Conservation (phyloP, 1,139 yeast species). For the Saccharomyces hybrid region DNA sequence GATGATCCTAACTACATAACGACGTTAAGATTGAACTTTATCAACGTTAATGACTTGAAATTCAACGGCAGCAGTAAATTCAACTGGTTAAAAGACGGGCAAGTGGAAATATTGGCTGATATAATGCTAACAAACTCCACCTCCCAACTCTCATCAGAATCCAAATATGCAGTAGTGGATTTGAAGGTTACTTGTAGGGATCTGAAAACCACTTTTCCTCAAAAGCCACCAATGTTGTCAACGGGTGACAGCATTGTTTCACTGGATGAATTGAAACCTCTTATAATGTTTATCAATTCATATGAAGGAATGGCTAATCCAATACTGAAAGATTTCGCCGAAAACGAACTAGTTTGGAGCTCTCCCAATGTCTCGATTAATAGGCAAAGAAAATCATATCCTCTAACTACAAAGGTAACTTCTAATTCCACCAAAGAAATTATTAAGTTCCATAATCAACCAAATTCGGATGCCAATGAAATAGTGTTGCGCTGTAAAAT, state of each 20-base stretch:
- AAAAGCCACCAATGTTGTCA: conserved; percentile 44
- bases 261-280: conserved; percentile 50
- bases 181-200: conserved; percentile 56
- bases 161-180: conserved; percentile 56
- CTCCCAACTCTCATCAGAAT: not conserved
- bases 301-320: conserved; percentile 13
- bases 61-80: conserved; percentile 32
- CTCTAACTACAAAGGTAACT: conserved; percentile 20
- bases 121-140: conserved; percentile 47
- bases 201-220: conserved; percentile 51
- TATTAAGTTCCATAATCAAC: conserved; percentile 29
- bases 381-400: conserved; percentile 23
- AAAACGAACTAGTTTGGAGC: conserved; percentile 11
- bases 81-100: conserved; percentile 65
- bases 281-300: conserved; percentile 52
- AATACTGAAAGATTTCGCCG: conserved; percentile 1
- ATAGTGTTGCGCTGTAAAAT: conserved; percentile 40
- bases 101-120: conserved; percentile 62
- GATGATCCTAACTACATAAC: conserved; percentile 30
- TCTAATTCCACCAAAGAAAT: conserved; percentile 15
- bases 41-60: conserved; percentile 42
- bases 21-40: conserved; percentile 56
- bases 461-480: conserved; percentile 35
- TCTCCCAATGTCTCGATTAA: conserved; percentile 30
- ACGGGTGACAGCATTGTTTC: conserved; percentile 50